These are phyloP conservation scores for Cenchrus americanus DNA, from an alignment of 176 grass and related monocot species.

Conservation along the genomic window DNA sequence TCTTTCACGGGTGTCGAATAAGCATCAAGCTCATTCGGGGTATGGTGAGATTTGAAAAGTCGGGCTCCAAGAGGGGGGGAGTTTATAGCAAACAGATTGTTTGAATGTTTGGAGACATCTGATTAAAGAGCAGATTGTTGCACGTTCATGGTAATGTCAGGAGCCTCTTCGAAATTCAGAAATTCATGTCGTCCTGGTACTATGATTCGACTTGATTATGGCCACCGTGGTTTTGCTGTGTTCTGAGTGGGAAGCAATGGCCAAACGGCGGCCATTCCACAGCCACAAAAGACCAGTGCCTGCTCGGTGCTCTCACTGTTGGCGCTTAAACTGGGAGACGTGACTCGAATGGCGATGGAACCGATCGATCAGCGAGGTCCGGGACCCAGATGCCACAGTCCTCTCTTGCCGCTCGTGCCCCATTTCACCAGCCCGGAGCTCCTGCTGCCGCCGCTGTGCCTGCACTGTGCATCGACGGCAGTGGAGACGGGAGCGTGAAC, in stretches of 20 bases:
- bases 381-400: background rate
- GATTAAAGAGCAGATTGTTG: background rate
- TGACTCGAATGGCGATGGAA: background rate
- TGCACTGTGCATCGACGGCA: background rate
- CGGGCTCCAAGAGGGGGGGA: background rate
- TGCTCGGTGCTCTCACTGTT: background rate
- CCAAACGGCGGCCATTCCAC: too few relatives aligned
- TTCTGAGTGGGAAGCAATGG: too few relatives aligned
- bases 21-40: slow-evolving; percentile 10
- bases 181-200: too few relatives aligned
- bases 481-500: background rate
- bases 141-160: background rate
- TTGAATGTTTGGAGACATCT: background rate
- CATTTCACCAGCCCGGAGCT: background rate
- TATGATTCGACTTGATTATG: too few relatives aligned
- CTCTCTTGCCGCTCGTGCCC: background rate
- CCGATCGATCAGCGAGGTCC: background rate
- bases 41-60: slow-evolving; percentile 3
- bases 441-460: background rate
- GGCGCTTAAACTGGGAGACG: background rate
- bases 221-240: too few relatives aligned
- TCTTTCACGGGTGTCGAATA: background rate
- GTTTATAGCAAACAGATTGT: slow-evolving; percentile 11
- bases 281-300: too few relatives aligned
- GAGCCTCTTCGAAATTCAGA: too few relatives aligned